Percentiles rank a stretch among this genome's conserved stretches.
phyloP scores from a whole-genome alignment of 2,329 filamentous ascomycete genomes.

The Talaromyces sp. region DNA sequence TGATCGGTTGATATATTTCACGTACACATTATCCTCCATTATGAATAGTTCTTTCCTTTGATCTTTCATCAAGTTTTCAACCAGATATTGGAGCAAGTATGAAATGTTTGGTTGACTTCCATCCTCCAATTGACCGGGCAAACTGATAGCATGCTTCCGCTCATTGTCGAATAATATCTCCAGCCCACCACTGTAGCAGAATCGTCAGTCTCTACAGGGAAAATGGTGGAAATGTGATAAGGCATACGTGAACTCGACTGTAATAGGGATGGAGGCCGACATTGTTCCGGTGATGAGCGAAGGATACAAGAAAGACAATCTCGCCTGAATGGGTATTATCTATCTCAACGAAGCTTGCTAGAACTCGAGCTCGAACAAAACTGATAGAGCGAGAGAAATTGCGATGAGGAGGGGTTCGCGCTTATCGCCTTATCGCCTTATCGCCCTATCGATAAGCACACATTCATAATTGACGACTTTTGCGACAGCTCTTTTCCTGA shows the following conservation, averaged over 20 bases:
- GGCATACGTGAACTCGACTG: slow-evolving; percentile 72
- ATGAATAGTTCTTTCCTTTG: slow-evolving; percentile 85
- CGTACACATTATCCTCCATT: slow-evolving; percentile 83
- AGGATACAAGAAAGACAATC: neutral
- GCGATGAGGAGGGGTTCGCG: slow-evolving; percentile 17
- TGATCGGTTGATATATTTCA: slow-evolving; percentile 27
- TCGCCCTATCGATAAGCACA: slow-evolving; percentile 45
- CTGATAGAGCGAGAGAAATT: neutral
- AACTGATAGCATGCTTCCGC: slow-evolving; percentile 68
- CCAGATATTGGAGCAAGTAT: slow-evolving; percentile 77
- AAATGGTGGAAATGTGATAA: slow-evolving; percentile 23
- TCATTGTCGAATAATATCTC: slow-evolving; percentile 91
- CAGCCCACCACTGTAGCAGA: slow-evolving; percentile 71
- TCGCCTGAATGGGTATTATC: neutral
- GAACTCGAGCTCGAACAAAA: neutral
- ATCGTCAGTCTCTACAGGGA: slow-evolving; percentile 3
- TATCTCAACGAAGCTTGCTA: neutral
- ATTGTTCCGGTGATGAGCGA: neutral
- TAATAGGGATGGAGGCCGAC: slow-evolving; percentile 55
- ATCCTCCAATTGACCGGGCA: slow-evolving; percentile 66
- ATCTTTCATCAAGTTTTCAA: slow-evolving; percentile 82
- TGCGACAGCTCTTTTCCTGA: slow-evolving; percentile 26
- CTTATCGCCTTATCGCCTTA: slow-evolving; percentile 9
- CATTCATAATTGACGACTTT: slow-evolving; percentile 13
- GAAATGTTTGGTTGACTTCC: slow-evolving; percentile 69